These are phyloP conservation scores for Cruciata laevipes DNA, from an alignment of 257 asterid genomes.

Conservation along the genomic window DNA sequence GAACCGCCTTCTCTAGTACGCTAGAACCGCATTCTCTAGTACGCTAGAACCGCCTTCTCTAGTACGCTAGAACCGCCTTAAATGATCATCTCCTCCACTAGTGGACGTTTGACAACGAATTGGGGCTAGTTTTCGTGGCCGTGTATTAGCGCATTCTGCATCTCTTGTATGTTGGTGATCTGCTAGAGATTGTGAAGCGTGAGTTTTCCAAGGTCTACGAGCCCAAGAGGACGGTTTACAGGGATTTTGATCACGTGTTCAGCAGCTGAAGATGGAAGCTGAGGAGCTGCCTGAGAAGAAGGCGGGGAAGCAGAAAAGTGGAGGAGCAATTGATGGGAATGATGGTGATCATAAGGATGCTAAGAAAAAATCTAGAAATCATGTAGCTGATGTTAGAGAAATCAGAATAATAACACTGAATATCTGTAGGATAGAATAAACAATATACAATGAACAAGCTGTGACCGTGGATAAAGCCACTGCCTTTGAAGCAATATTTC, in stretches of 20 bases:
- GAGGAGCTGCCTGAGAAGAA: slow-evolving; percentile 73
- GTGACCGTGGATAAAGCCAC: too few relatives aligned
- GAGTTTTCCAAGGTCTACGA: slow-evolving; percentile 72
- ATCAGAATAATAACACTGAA: too few relatives aligned
- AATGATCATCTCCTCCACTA: too few relatives aligned
- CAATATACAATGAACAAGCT: too few relatives aligned
- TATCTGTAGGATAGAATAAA: too few relatives aligned
- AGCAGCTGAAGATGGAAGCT: slow-evolving; percentile 87
- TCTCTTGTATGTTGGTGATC: slow-evolving; percentile 85
- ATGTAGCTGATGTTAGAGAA: slow-evolving; percentile 17
- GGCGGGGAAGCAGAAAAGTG: slow-evolving; percentile 47
- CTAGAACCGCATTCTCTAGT: too few relatives aligned
- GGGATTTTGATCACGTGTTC: slow-evolving; percentile 63
- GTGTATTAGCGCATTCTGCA: slow-evolving; percentile 87
- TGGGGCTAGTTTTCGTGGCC: slow-evolving; percentile 94
- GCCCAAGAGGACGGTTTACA: slow-evolving; percentile 57
- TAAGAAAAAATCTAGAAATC: slow-evolving; percentile 27
- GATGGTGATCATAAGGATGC: slow-evolving; percentile 54
- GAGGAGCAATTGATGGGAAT: slow-evolving; percentile 41
- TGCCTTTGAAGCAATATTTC: too few relatives aligned
- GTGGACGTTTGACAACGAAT: slow-evolving; percentile 93
- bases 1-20: too few relatives aligned
- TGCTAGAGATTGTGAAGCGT: slow-evolving; percentile 76
- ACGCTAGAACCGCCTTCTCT: too few relatives aligned
- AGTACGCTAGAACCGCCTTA: too few relatives aligned